These are phyloP conservation scores for Peribolospora baueri DNA, from an alignment of 768 basidiomycete species.

Conservation along the genomic window DNA sequence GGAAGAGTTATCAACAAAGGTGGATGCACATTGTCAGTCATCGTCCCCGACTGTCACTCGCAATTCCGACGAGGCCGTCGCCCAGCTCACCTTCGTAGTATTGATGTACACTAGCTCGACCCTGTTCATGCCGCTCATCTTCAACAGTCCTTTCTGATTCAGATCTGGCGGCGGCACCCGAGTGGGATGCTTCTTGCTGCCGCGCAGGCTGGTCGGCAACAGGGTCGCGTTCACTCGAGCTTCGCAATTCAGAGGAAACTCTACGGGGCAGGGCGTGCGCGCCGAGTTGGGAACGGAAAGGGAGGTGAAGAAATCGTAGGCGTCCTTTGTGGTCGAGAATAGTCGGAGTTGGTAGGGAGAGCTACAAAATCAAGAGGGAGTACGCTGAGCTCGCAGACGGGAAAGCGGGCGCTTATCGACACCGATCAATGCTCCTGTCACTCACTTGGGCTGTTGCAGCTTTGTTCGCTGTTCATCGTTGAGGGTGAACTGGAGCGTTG, in stretches of 20 bases:
- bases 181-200: conserved; percentile 82
- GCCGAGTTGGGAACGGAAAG: conserved; percentile 28
- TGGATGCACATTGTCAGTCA: neutral
- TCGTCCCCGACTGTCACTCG: neutral
- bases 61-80: neutral
- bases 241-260: conserved; percentile 80
- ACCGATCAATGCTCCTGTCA: no score
- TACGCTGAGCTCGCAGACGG: no score
- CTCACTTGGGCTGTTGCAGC: no score
- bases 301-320: conserved; percentile 35
- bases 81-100: conserved; percentile 16
- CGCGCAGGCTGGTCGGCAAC: conserved; percentile 54
- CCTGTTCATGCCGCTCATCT: neutral
- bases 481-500: no score
- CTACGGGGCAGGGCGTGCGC: conserved; percentile 39
- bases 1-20: neutral
- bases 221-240: conserved; percentile 53
- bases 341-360: conserved; percentile 44
- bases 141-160: conserved; percentile 12
- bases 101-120: conserved; percentile 16
- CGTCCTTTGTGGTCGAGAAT: conserved; percentile 56
- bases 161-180: conserved; percentile 75
- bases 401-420: no score
- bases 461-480: no score
- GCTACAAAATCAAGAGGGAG: no score